Evolutionary conservation across 148 eudicot species (phyloP).

Genomic region (Silene conica): DNA sequence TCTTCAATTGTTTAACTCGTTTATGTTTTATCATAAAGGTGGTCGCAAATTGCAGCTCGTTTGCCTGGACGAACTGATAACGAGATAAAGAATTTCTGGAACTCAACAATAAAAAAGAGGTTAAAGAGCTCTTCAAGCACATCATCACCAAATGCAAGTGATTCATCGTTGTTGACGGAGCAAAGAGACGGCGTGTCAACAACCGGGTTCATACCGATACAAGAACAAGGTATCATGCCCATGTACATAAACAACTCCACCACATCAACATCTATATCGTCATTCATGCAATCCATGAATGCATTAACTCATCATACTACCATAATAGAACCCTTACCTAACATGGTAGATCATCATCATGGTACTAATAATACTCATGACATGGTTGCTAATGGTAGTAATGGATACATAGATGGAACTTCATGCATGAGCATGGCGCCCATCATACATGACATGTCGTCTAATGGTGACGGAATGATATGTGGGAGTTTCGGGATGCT

Average conservation of each 20-base stretch:
- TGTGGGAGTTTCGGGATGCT: slow-evolving; percentile 39
- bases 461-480: slow-evolving; percentile 25
- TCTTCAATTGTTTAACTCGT: not conserved
- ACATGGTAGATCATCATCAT: slow-evolving; percentile 29
- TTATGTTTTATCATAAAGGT: slow-evolving; percentile 34
- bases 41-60: slow-evolving; percentile 88
- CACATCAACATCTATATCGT: slow-evolving; percentile 40
- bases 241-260: slow-evolving; percentile 44
- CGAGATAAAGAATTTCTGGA: slow-evolving; percentile 90
- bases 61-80: slow-evolving; percentile 88
- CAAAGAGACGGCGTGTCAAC: slow-evolving; percentile 33
- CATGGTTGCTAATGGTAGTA: slow-evolving; percentile 22
- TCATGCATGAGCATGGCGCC: slow-evolving; percentile 39
- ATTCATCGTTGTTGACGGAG: slow-evolving; percentile 48
- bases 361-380: slow-evolving; percentile 11
- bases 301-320: slow-evolving; percentile 22
- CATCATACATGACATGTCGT: slow-evolving; percentile 25
- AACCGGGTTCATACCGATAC: slow-evolving; percentile 33
- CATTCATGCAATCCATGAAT: slow-evolving; percentile 34
- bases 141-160: slow-evolving; percentile 67
- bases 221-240: slow-evolving; percentile 39
- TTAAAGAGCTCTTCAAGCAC: slow-evolving; percentile 52
- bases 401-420: slow-evolving; percentile 28
- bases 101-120: slow-evolving; percentile 85
- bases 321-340: slow-evolving; percentile 30